Percentiles rank a stretch among this genome's conserved stretches.
Conservation (phyloP, 2,329 filamentous ascomycete species). For the Fusarium begoniae region DNA sequence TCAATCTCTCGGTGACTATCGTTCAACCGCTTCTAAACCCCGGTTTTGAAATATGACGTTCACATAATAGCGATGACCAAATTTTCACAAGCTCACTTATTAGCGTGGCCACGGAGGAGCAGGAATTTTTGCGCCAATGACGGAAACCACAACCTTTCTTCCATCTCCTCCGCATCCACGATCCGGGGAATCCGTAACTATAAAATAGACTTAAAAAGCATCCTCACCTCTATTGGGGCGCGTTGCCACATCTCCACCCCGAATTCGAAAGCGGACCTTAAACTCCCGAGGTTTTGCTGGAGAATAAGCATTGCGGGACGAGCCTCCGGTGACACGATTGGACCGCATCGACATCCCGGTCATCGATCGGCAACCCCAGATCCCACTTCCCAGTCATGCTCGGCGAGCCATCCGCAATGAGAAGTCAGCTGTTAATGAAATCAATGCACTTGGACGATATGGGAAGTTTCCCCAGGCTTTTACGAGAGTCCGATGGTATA, state of each 20-base stretch:
- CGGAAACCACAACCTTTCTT: accelerated
- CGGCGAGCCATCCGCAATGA: neutral
- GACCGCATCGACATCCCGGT: constrained; percentile 9
- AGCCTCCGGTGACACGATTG: neutral
- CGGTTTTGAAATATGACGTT: neutral
- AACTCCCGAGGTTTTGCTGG: neutral
- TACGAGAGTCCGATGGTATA: neutral
- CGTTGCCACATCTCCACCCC: neutral
- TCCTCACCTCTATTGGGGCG: constrained; percentile 15
- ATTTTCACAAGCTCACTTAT: too few relatives aligned
- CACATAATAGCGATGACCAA: neutral
- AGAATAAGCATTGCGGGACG: neutral
- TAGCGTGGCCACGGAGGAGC: accelerated
- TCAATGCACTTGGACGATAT: neutral
- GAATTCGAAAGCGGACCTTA: neutral
- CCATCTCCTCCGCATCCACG: neutral
- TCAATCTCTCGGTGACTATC: neutral
- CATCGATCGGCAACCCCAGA: constrained; percentile 1
- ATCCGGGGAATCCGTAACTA: neutral
- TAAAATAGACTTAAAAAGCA: neutral
- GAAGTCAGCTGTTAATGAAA: neutral
- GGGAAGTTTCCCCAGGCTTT: neutral
- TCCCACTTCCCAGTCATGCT: neutral
- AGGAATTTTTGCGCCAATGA: neutral
- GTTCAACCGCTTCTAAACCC: neutral